These are phyloP conservation scores for Vitis hybrid DNA, from an alignment of 177 flowering plant genomes.

Conservation along the genomic window DNA sequence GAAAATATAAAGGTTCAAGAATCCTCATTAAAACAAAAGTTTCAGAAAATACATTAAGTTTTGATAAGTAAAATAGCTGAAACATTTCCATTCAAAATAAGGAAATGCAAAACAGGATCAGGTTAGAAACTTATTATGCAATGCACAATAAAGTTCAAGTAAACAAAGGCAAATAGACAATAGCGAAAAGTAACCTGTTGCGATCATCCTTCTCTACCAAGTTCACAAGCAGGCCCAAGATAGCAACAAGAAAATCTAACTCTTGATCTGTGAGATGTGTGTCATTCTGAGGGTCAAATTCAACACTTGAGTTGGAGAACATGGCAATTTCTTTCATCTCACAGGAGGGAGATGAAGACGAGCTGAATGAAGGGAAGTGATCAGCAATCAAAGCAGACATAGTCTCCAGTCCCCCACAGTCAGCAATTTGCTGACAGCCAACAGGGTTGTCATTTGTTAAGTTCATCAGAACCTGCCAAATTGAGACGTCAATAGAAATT, in stretches of 20 bases:
- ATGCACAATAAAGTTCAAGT: background rate
- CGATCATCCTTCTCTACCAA: constrained; percentile 88
- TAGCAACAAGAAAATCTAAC: constrained; percentile 92
- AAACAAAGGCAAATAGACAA: background rate
- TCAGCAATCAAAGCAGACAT: constrained; percentile 68
- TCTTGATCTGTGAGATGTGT: constrained; percentile 74
- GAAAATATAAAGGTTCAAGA: background rate
- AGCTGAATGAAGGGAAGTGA: constrained; percentile 76
- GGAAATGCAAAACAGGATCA: background rate
- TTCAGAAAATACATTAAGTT: background rate
- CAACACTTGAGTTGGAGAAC: constrained; percentile 25
- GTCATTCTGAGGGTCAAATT: constrained; percentile 30
- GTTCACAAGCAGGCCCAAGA: constrained; percentile 93
- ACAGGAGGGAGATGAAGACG: constrained; percentile 23
- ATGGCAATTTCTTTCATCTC: constrained; percentile 23
- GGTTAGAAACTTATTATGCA: background rate
- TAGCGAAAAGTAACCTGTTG: constrained; percentile 62
- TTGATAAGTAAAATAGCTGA: background rate
- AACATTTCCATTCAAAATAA: background rate
- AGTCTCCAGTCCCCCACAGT: constrained; percentile 81
- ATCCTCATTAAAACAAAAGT: background rate
- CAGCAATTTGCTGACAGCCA: constrained; percentile 94
- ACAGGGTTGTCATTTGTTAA: constrained; percentile 88
- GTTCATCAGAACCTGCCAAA: constrained; percentile 91
- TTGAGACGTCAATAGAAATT: background rate